Evolutionary conservation across 768 basidiomycete genomes (phyloP).

Genomic region (Leccinum truebloodii): DNA sequence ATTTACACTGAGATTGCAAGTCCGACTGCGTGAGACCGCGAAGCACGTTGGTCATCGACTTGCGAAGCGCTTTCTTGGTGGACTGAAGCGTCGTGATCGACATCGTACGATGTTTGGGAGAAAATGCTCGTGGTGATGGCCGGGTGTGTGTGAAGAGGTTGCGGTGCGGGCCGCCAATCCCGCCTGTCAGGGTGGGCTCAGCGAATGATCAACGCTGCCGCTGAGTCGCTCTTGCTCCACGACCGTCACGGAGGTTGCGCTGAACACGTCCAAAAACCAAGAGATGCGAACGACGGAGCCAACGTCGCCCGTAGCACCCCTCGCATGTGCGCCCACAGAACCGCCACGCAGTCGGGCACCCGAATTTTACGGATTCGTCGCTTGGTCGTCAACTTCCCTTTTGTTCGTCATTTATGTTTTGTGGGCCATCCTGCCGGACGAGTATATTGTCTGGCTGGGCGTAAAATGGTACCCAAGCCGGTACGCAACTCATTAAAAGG

Average conservation of each 20-base stretch:
- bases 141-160: constrained; percentile 1
- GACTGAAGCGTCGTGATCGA: constrained; percentile 31
- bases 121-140: neutral
- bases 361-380: constrained; percentile 91
- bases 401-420: constrained; percentile 69
- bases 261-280: constrained; percentile 7
- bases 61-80: constrained; percentile 59
- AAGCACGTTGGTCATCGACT: constrained; percentile 47
- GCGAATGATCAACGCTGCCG: constrained; percentile 3
- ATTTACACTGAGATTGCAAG: constrained; percentile 62
- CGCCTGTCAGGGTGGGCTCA: constrained; percentile 16
- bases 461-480: constrained; percentile 88
- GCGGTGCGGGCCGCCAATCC: neutral
- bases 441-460: constrained; percentile 63
- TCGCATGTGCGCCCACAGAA: constrained; percentile 43
- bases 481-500: constrained; percentile 37
- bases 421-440: constrained; percentile 81
- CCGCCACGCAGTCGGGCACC: constrained; percentile 64
- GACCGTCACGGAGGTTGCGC: constrained; percentile 24
- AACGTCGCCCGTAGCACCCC: constrained; percentile 46
- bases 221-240: constrained; percentile 10
- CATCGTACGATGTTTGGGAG: constrained; percentile 14
- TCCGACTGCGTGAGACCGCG: constrained; percentile 43
- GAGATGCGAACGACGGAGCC: constrained; percentile 29
- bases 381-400: constrained; percentile 76